A percentile compares a stretch with the other conserved stretches of the same genome.
Conservation (phyloP, 257 asterid species). For the Agastache rugosa region DNA sequence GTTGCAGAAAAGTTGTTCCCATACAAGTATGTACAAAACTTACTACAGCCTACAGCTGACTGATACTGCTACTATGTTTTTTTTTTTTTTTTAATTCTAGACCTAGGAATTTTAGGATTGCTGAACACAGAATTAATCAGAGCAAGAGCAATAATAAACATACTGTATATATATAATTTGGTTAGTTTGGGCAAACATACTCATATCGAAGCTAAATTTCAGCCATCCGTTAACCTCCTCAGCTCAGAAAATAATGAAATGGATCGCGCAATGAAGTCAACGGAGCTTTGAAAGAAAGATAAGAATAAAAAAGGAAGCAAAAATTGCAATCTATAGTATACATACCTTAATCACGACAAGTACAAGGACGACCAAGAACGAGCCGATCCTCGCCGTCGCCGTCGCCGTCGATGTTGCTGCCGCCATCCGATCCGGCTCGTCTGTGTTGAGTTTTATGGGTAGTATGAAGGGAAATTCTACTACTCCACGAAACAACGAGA, state of each 20-base stretch:
- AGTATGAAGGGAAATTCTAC: not conserved
- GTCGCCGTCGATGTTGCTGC: conserved; percentile 12
- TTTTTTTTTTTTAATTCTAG: not conserved
- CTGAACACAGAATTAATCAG: conserved; percentile 8
- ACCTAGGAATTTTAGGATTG: not conserved
- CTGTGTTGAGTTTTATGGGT: not conserved
- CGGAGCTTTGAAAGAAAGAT: not conserved
- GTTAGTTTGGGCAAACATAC: not conserved
- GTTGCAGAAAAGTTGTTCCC: not conserved
- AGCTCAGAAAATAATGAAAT: not conserved
- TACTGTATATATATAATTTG: not conserved
- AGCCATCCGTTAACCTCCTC: not conserved
- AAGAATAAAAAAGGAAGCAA: not conserved
- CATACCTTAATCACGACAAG: not conserved
- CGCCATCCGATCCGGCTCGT: not conserved
- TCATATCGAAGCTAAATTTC: not conserved
- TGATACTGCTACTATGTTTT: too few relatives aligned
- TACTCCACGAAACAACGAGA: not conserved
- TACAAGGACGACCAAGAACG: not conserved
- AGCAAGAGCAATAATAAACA: not conserved
- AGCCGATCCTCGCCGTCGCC: conserved; percentile 10
- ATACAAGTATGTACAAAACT: not conserved
- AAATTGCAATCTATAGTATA: not conserved
- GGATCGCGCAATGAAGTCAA: not conserved
- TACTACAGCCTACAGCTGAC: not conserved